A percentile compares a stretch with the other conserved stretches of the same genome.
These are phyloP conservation scores for Nadsonia starkeyi-henricii DNA, from an alignment of 1,139 yeast genomes.

Conservation along the genomic window DNA sequence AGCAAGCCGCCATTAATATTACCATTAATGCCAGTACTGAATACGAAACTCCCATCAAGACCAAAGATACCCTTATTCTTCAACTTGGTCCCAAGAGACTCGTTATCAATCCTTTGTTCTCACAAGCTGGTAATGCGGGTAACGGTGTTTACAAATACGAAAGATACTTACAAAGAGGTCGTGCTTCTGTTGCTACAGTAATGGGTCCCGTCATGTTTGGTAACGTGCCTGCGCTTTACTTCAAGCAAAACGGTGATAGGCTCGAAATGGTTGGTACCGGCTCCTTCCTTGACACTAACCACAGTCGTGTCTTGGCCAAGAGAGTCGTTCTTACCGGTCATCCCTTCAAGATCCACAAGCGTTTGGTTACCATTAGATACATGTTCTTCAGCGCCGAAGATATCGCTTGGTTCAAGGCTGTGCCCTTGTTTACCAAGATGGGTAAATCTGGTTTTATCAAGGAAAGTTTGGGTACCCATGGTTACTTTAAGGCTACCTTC, in stretches of 20 bases:
- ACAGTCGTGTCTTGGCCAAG: conserved; percentile 72
- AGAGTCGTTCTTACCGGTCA: conserved; percentile 85
- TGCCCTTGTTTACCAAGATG: conserved; percentile 81
- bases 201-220: conserved; percentile 6
- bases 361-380: conserved; percentile 82
- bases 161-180: conserved; percentile 79
- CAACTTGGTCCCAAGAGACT: conserved; percentile 92
- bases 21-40: conserved; percentile 82
- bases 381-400: conserved; percentile 95
- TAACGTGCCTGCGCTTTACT: conserved; percentile 31
- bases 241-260: conserved; percentile 33
- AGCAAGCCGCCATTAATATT: conserved; percentile 69
- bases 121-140: conserved; percentile 56
- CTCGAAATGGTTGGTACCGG: conserved; percentile 80
- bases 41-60: conserved; percentile 58
- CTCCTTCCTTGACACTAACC: conserved; percentile 75
- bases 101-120: conserved; percentile 70
- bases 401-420: conserved; percentile 77
- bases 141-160: conserved; percentile 84
- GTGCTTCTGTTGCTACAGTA: conserved; percentile 14
- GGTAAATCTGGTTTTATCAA: conserved; percentile 92
- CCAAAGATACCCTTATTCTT: conserved; percentile 64
- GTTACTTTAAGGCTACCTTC: conserved; percentile 90
- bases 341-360: conserved; percentile 89
- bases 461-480: conserved; percentile 95